These are phyloP conservation scores for Dillenia turbinata DNA, from an alignment of 164 flowering plant species.

Conservation along the genomic window DNA sequence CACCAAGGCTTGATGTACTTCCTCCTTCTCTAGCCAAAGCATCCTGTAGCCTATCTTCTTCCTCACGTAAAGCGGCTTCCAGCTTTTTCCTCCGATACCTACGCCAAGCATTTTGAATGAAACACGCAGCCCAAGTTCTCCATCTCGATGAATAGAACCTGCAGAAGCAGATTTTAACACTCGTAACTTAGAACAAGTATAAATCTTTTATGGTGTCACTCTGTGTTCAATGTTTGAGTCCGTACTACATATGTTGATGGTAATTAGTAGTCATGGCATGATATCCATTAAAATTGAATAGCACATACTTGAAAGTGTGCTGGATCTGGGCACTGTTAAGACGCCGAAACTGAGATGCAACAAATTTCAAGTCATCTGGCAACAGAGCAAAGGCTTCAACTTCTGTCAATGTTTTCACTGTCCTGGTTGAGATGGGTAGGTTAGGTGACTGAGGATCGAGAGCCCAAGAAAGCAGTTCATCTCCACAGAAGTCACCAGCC, in stretches of 20 bases:
- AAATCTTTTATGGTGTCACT: no score
- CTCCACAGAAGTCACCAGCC: conserved; percentile 84
- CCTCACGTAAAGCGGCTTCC: conserved; percentile 60
- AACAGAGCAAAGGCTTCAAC: conserved; percentile 77
- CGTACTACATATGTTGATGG: no score
- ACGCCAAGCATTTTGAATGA: conserved; percentile 92
- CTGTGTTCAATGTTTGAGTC: no score
- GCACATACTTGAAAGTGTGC: conserved; percentile 49
- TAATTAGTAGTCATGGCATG: no score
- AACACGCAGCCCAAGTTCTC: conserved; percentile 98
- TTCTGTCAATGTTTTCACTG: conserved; percentile 45
- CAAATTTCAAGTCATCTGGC: conserved; percentile 70
- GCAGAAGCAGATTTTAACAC: neutral
- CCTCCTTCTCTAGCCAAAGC: conserved; percentile 57
- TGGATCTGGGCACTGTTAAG: conserved; percentile 78
- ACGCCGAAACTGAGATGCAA: conserved; percentile 65
- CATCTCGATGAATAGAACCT: conserved; percentile 90
- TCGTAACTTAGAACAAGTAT: no score
- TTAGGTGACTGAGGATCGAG: conserved; percentile 57
- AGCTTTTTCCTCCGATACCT: conserved; percentile 61
- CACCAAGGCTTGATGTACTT: conserved; percentile 72
- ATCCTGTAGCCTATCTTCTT: conserved; percentile 67
- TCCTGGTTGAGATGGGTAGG: conserved; percentile 68
- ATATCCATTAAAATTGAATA: no score
- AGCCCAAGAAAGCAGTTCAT: conserved; percentile 87